Evolutionary conservation across 495 filamentous ascomycete species (phyloP).

Genomic region (Baudoinia panamericana): DNA sequence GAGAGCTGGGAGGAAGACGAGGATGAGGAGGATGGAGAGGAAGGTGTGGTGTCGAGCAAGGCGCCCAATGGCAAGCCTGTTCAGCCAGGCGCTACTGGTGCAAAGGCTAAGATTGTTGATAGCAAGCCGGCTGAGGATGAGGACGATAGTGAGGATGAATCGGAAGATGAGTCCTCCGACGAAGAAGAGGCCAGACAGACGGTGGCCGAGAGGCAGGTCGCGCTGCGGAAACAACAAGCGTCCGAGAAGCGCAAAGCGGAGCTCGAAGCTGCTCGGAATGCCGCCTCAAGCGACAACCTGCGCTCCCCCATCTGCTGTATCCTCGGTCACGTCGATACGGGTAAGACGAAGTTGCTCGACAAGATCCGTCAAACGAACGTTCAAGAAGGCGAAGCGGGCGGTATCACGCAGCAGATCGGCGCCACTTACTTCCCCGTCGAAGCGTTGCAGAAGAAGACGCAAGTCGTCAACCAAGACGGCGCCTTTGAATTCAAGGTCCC

Average conservation of each 20-base stretch:
- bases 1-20: constrained; percentile 80
- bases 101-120: constrained; percentile 17
- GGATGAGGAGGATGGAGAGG: constrained; percentile 53
- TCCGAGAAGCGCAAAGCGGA: constrained; percentile 78
- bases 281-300: constrained; percentile 84
- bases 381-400: constrained; percentile 97
- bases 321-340: constrained; percentile 98
- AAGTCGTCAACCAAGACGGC: constrained; percentile 80
- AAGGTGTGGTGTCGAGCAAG: constrained; percentile 24
- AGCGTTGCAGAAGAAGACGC: constrained; percentile 78
- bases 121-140: constrained; percentile 14
- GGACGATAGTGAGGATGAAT: constrained; percentile 43
- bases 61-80: constrained; percentile 28
- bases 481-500: constrained; percentile 95
- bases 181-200: constrained; percentile 59
- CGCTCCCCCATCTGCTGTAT: constrained; percentile 99
- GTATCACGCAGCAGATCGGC: constrained; percentile 99
- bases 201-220: constrained; percentile 52
- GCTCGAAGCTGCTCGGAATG: constrained; percentile 82
- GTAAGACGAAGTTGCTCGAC: constrained; percentile 97
- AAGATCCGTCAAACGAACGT: constrained; percentile 99
- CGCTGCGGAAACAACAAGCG: constrained; percentile 71
- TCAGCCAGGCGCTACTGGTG: constrained; percentile 7
- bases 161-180: constrained; percentile 35
- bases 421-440: constrained; percentile 99